Evolutionary conservation across 495 filamentous ascomycete species (phyloP), one percentile per base, ranked within the genome.

Genomic region (Podospora appendiculata): DNA sequence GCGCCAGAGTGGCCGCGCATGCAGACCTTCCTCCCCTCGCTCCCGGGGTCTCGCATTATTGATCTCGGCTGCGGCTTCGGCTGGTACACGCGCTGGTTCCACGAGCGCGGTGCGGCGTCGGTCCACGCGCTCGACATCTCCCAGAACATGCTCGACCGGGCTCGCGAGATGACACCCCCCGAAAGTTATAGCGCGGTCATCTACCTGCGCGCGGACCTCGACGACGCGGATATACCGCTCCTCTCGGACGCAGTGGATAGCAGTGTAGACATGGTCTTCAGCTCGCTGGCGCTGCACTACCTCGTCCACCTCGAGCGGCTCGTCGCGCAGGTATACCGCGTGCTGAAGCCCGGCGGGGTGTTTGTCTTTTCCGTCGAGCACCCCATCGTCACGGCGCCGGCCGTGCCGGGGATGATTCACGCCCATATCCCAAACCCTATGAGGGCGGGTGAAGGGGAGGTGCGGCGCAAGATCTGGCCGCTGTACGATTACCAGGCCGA

Each of bases 51-150:
- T 1, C 34, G 40, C 11, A 54, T 69, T 10, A 58, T 72, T n/a
- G 68, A 72, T 42, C 52, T 71, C 10, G 70, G 65, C 14, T 71
- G 70, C 47, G 67, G 66, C 13, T 62, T 66, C 55, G 70, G 70
- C 12, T 70, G 66, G 64, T 65, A 67, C 25, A 57, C 62, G 42
- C 64, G 69, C 35, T 70, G 63, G 47, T 58, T 65, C 6, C 51
- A 56, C 43, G 60, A 60, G 11, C 52, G 51, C 3, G 67, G 64
- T 5, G 66, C 67, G 12, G 45, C 18, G 6, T 45, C 47, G 12
- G 67, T 70, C 36, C 59, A 38, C 16, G 66, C 57, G 8, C 59
- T 73, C 35, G 70, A 73, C 33, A 18, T 73, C 1, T 73, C 70
- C 6, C 43, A 61, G 19, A 68, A 62, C 12, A 70, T 70, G 69